These are phyloP conservation scores for Rhizopus stolonifer DNA, from an alignment of 371 early-diverging fungal genomes.

Conservation along the genomic window DNA sequence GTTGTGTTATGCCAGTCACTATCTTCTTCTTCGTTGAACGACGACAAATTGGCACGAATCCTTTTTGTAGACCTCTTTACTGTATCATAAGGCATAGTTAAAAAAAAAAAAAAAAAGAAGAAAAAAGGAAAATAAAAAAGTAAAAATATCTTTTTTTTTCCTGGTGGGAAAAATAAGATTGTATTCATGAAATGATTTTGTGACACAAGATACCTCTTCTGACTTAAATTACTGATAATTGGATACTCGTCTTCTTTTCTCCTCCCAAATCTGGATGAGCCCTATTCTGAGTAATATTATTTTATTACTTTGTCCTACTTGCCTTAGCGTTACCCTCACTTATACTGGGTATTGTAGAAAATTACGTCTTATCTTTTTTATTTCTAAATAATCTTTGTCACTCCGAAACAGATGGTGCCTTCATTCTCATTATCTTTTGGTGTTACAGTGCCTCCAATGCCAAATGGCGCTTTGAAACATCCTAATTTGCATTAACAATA, in stretches of 20 bases:
- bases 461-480: too few species aligned
- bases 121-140: background rate
- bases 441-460: too few species aligned
- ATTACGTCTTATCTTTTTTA: background rate
- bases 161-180: constrained; percentile 1
- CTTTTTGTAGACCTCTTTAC: constrained; percentile 25
- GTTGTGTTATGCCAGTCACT: constrained; percentile 1
- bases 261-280: constrained; percentile 1
- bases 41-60: constrained; percentile 4
- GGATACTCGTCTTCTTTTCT: background rate
- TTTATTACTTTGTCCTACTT: background rate
- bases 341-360: background rate
- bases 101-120: constrained; percentile 6
- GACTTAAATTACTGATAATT: background rate
- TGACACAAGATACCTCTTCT: background rate
- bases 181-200: background rate
- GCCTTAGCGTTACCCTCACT: background rate
- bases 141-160: background rate
- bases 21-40: constrained; percentile 4
- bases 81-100: constrained; percentile 27
- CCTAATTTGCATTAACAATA: too few species aligned
- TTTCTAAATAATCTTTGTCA: background rate
- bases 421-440: too few species aligned
- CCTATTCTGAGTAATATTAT: background rate
- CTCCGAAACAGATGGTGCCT: too few species aligned